phyloP scores from a whole-genome alignment of 2,329 filamentous ascomycete species.

The Botryosphaeria agaves region DNA sequence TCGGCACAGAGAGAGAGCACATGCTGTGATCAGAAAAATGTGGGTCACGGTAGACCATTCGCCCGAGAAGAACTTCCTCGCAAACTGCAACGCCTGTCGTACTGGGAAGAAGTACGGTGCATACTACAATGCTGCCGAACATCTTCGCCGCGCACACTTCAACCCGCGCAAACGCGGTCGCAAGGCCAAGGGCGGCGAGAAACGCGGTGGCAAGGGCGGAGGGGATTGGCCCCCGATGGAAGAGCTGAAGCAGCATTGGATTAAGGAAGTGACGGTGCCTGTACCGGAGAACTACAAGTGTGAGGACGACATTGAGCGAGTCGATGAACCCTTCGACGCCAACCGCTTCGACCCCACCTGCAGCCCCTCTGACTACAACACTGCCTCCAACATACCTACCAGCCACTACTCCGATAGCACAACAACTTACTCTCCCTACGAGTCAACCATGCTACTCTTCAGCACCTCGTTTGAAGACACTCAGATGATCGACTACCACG shows the following conservation, averaged over 20 bases:
- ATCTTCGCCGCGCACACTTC: conserved; percentile 79
- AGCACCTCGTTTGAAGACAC: too few species aligned
- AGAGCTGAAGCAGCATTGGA: conserved; percentile 38
- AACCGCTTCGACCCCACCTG: too few species aligned
- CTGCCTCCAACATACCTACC: too few species aligned
- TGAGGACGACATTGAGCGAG: neutral
- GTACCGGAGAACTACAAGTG: neutral
- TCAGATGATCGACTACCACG: too few species aligned
- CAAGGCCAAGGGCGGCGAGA: conserved; percentile 38
- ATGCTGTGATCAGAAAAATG: conserved; percentile 40
- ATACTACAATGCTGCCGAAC: conserved; percentile 90
- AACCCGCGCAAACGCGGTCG: conserved; percentile 45
- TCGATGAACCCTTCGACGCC: too few species aligned
- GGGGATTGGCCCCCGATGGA: conserved; percentile 46
- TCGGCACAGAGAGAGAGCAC: conserved; percentile 42
- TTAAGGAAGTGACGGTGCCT: conserved; percentile 34
- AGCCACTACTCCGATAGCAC: too few species aligned
- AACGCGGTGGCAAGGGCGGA: conserved; percentile 42
- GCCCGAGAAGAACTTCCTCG: conserved; percentile 45
- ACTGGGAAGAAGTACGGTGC: conserved; percentile 66
- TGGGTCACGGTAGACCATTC: conserved; percentile 46
- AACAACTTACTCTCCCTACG: too few species aligned
- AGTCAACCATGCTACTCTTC: too few species aligned
- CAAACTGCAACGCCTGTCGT: conserved; percentile 69
- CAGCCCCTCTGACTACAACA: too few species aligned